A percentile compares a stretch with the other conserved stretches of the same genome.
phyloP scores from a whole-genome alignment of 495 filamentous ascomycete species.

The Podospora comata region DNA sequence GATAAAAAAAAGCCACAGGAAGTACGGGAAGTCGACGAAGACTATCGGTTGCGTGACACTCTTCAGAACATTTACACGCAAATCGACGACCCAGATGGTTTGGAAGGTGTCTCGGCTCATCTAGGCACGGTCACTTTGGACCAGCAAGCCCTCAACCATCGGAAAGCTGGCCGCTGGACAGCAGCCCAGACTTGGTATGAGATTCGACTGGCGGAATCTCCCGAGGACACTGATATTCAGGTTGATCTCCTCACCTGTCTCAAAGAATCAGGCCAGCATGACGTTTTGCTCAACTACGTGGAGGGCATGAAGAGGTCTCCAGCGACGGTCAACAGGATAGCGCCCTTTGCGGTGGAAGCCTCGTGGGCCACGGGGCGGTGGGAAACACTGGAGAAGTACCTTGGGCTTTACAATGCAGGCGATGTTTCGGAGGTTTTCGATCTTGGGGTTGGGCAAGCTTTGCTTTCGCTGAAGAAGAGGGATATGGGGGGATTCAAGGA shows the following conservation, averaged over 20 bases:
- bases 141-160: slow-evolving; percentile 87
- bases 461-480: slow-evolving; percentile 61
- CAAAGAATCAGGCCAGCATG: slow-evolving; percentile 87
- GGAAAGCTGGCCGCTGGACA: slow-evolving; percentile 94
- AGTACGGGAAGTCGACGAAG: slow-evolving; percentile 37
- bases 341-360: slow-evolving; percentile 83
- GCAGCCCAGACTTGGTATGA: slow-evolving; percentile 98
- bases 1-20: slow-evolving; percentile 37
- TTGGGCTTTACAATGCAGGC: slow-evolving; percentile 49
- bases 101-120: slow-evolving; percentile 88
- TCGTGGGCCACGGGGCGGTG: slow-evolving; percentile 85
- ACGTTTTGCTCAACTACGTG: slow-evolving; percentile 79
- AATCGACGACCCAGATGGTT: slow-evolving; percentile 95
- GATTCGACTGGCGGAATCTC: slow-evolving; percentile 72
- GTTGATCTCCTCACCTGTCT: slow-evolving; percentile 82
- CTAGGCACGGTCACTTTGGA: slow-evolving; percentile 78
- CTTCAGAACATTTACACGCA: slow-evolving; percentile 92
- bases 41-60: slow-evolving; percentile 62
- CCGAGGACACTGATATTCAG: slow-evolving; percentile 72
- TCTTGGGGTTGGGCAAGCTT: slow-evolving; percentile 68
- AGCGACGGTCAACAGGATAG: slow-evolving; percentile 53
- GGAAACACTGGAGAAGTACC: slow-evolving; percentile 68
- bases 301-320: slow-evolving; percentile 65
- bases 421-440: slow-evolving; percentile 71
- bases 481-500: slow-evolving; percentile 53